Evolutionary conservation across 108 stramenopile species (phyloP).

Genomic region (Cyclotella choctawhatcheeana): DNA sequence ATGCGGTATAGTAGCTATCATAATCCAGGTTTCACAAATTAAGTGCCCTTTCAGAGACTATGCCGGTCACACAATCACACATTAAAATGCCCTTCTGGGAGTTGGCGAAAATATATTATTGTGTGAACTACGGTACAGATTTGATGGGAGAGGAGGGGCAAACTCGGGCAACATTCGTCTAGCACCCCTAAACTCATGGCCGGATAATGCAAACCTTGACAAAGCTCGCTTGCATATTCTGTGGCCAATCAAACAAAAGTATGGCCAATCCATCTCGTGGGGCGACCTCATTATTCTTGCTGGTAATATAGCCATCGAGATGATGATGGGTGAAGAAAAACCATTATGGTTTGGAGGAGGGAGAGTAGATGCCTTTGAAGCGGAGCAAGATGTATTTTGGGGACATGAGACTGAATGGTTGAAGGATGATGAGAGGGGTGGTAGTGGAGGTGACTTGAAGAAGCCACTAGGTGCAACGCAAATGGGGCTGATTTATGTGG

Average conservation of each 20-base stretch:
- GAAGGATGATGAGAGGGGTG: constrained; percentile 44
- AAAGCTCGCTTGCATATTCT: constrained; percentile 67
- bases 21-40: too few relatives aligned
- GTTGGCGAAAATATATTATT: too few relatives aligned
- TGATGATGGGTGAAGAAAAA: constrained; percentile 41
- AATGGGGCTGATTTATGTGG: constrained; percentile 89
- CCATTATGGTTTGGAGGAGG: constrained; percentile 76
- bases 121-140: too few relatives aligned
- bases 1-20: too few relatives aligned
- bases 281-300: constrained; percentile 86
- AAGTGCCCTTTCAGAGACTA: too few relatives aligned
- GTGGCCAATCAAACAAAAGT: constrained; percentile 83
- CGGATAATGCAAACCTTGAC: constrained; percentile 83
- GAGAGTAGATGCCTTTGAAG: constrained; percentile 67
- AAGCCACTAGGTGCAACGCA: constrained; percentile 78
- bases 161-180: constrained; percentile 70
- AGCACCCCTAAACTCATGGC: constrained; percentile 80
- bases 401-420: constrained; percentile 73
- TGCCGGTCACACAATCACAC: too few relatives aligned
- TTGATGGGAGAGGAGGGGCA: constrained; percentile 78
- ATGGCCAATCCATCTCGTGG: constrained; percentile 65
- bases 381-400: constrained; percentile 81
- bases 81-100: too few relatives aligned
- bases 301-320: constrained; percentile 83
- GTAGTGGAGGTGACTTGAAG: constrained; percentile 40